Conservation (phyloP, 352 stramenopile genomes). For the Globisporangium ultimum region DNA sequence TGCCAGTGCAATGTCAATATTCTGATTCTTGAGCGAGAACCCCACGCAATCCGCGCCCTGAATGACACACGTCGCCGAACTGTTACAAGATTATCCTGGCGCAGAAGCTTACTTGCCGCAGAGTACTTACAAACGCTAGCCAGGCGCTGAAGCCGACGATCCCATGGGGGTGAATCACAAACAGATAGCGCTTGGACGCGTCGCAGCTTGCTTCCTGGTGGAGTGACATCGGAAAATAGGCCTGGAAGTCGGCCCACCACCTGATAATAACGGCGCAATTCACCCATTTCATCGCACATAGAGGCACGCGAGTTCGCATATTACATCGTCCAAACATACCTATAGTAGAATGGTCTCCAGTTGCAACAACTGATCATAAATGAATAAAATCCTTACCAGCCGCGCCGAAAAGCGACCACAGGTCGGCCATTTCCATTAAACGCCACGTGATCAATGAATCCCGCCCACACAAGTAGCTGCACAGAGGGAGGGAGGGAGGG, state of each 20-base stretch:
- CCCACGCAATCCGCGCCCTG: slow-evolving; percentile 32
- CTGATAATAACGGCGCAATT: slow-evolving; percentile 10
- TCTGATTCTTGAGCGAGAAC: slow-evolving; percentile 29
- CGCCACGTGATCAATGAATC: slow-evolving; percentile 28
- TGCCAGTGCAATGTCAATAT: slow-evolving; percentile 39
- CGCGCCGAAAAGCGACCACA: slow-evolving; percentile 23
- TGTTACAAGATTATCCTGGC: too few relatives aligned
- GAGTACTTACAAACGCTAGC: slow-evolving; percentile 35
- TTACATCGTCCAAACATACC: too few relatives aligned
- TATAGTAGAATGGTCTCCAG: too few relatives aligned
- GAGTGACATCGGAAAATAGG: slow-evolving; percentile 40
- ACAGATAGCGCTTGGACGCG: slow-evolving; percentile 29
- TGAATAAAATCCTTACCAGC: slow-evolving; percentile 20
- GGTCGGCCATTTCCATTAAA: slow-evolving; percentile 41
- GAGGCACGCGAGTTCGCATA: neutral
- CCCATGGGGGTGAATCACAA: slow-evolving; percentile 50
- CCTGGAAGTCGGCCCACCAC: slow-evolving; percentile 34
- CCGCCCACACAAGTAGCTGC: slow-evolving; percentile 30
- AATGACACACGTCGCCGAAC: neutral
- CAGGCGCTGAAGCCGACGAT: slow-evolving; percentile 48
- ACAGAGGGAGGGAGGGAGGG: too few relatives aligned
- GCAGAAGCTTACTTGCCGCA: too few relatives aligned
- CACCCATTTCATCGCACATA: neutral
- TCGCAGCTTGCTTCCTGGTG: slow-evolving; percentile 41
- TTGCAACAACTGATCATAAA: too few relatives aligned